Evolutionary conservation across 257 asterid genomes (phyloP).

Genomic region (Solanum neorickii): DNA sequence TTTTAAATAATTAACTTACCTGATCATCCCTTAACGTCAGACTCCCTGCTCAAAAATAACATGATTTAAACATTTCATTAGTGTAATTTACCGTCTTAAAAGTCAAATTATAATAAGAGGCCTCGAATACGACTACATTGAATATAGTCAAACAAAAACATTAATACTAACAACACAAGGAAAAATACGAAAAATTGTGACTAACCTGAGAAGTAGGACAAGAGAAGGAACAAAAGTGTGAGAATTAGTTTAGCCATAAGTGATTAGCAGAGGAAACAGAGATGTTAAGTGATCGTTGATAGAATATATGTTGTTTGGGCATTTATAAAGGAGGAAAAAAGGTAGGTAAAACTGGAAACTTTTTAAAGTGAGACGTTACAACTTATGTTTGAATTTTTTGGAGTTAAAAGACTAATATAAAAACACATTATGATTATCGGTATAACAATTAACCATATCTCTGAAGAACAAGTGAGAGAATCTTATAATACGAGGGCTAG

Average conservation of each 20-base stretch:
- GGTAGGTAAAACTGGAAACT: neutral
- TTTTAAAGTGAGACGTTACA: too few species aligned
- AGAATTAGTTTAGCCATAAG: conserved; percentile 23
- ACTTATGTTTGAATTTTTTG: too few species aligned
- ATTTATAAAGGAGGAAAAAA: neutral
- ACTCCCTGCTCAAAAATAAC: conserved; percentile 10
- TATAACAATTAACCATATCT: too few species aligned
- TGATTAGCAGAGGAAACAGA: neutral
- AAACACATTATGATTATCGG: neutral
- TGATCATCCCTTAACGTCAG: neutral
- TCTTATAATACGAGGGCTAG: too few species aligned
- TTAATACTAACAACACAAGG: neutral
- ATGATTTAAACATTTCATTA: neutral
- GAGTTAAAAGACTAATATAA: neutral
- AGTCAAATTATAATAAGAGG: neutral
- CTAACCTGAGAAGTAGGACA: conserved; percentile 23
- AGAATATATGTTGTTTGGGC: neutral
- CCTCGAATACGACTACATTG: neutral
- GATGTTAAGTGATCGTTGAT: neutral
- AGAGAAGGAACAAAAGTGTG: conserved; percentile 3
- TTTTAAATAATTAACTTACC: neutral
- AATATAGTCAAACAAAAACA: neutral
- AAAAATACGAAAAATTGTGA: neutral
- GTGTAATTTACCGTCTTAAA: neutral
- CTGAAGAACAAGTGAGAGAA: fast-evolving